Evolutionary conservation across 2,329 filamentous ascomycete species (phyloP).

Genomic region (Leptoxyphium fumago): DNA sequence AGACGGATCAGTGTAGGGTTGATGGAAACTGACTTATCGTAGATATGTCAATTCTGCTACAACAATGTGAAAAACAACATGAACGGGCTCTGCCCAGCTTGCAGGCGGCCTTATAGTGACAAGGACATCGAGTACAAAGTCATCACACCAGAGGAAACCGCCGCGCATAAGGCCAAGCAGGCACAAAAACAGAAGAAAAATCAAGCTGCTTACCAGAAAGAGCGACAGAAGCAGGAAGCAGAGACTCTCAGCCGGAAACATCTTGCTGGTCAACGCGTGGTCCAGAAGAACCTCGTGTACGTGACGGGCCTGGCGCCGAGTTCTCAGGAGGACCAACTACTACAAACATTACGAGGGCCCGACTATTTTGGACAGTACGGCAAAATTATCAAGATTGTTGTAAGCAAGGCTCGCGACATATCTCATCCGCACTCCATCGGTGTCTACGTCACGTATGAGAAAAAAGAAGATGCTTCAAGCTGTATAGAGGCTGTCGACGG

Average conservation of each 20-base stretch:
- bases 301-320: slow-evolving; percentile 88
- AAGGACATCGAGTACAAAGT: slow-evolving; percentile 96
- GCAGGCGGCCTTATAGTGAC: slow-evolving; percentile 86
- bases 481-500: slow-evolving; percentile 91
- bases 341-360: slow-evolving; percentile 75
- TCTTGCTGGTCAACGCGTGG: slow-evolving; percentile 82
- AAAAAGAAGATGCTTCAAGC: slow-evolving; percentile 72
- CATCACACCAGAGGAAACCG: slow-evolving; percentile 83
- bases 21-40: slow-evolving; percentile 2
- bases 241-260: slow-evolving; percentile 94
- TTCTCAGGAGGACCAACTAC: slow-evolving; percentile 78
- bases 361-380: slow-evolving; percentile 98
- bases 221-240: slow-evolving; percentile 88
- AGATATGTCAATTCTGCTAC: slow-evolving; percentile 99
- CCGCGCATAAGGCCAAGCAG: slow-evolving; percentile 56
- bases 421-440: slow-evolving; percentile 70
- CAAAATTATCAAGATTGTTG: slow-evolving; percentile 96
- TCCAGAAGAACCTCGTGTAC: slow-evolving; percentile 98
- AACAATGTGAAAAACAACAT: slow-evolving; percentile 98
- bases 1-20: too few species aligned
- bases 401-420: slow-evolving; percentile 81
- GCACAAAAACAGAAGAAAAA: slow-evolving; percentile 82
- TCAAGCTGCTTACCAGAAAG: slow-evolving; percentile 77
- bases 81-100: slow-evolving; percentile 95
- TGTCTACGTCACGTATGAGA: slow-evolving; percentile 96